phyloP scores from a whole-genome alignment of 345 rosid genomes.

The Passiflora organensis region DNA sequence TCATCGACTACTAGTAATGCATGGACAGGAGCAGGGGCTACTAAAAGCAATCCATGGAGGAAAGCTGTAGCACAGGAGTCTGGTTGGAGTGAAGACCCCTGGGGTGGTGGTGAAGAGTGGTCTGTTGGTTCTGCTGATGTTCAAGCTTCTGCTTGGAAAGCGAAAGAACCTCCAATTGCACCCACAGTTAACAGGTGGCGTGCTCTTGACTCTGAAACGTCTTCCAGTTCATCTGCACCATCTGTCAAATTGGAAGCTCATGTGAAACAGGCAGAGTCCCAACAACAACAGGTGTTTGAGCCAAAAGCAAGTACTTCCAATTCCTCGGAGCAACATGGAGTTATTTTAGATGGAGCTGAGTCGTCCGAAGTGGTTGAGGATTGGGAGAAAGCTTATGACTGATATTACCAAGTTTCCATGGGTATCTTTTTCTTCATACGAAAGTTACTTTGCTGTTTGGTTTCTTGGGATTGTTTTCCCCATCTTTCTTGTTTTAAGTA shows the following conservation, averaged over 20 bases:
- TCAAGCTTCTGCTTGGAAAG: constrained; percentile 48
- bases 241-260: constrained; percentile 21
- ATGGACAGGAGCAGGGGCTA: constrained; percentile 48
- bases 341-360: constrained; percentile 20
- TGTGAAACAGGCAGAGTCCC: constrained; percentile 11
- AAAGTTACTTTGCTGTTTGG: not conserved
- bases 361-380: constrained; percentile 58
- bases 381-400: constrained; percentile 84
- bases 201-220: constrained; percentile 45
- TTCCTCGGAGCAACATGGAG: constrained; percentile 25
- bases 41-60: constrained; percentile 74
- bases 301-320: constrained; percentile 26
- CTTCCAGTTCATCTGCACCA: constrained; percentile 29
- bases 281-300: constrained; percentile 19
- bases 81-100: constrained; percentile 50
- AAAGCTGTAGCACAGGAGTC: constrained; percentile 63
- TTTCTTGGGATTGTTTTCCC: not conserved
- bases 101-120: constrained; percentile 55
- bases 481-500: not conserved
- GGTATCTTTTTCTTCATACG: not conserved
- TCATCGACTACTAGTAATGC: constrained; percentile 39
- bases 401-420: constrained; percentile 1
- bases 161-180: constrained; percentile 42
- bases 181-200: constrained; percentile 71
- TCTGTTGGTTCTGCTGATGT: constrained; percentile 29